phyloP scores from a whole-genome alignment of 768 basidiomycete genomes.

The Leccinellum rugosiceps region DNA sequence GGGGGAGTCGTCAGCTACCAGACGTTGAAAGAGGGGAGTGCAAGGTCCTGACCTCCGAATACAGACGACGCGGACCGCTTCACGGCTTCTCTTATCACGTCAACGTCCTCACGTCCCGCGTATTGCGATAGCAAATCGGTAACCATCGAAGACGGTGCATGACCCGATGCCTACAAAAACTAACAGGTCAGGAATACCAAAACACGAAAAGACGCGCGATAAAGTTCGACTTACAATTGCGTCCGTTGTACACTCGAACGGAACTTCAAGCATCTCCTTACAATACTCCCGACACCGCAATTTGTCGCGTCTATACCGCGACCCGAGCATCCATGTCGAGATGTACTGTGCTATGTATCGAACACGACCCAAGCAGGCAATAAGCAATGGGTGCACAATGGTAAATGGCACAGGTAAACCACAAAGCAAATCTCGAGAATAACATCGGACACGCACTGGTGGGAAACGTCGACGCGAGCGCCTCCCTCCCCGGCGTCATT shows the following conservation, averaged over 20 bases:
- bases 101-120: not conserved
- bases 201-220: not conserved
- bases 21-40: no score
- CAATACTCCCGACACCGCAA: conserved; percentile 8
- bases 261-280: conserved; percentile 17
- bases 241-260: not conserved
- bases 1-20: not conserved
- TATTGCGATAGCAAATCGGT: not conserved
- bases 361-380: not conserved
- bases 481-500: conserved; percentile 2
- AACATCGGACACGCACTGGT: not conserved
- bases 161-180: not conserved
- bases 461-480: not conserved
- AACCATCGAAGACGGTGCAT: conserved; percentile 1
- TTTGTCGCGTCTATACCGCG: not conserved
- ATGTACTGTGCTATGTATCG: conserved; percentile 4
- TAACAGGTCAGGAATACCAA: not conserved
- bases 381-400: no score
- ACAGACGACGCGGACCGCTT: not conserved
- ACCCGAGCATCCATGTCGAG: conserved; percentile 7
- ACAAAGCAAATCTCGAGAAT: not conserved
- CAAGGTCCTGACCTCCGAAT: not conserved
- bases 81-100: not conserved
- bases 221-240: not conserved
- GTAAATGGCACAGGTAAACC: no score